Percentiles rank a stretch among this genome's conserved stretches.
Conservation (phyloP, 768 basidiomycete genomes). For the Strobilomyces confusus region DNA sequence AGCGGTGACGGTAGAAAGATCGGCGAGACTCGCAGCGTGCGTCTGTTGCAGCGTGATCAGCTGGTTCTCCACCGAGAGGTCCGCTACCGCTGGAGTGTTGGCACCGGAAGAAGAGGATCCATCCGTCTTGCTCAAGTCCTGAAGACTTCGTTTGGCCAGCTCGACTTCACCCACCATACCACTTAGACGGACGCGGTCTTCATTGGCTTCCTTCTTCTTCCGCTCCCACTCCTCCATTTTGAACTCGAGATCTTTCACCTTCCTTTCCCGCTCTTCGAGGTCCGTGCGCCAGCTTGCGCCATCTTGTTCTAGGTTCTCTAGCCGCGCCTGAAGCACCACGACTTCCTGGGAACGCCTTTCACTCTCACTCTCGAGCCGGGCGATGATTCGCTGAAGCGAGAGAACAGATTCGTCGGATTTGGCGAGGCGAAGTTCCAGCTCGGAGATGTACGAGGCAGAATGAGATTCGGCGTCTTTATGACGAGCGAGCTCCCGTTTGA, state of each 20-base stretch:
- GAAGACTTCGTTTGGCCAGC: slow-evolving; percentile 62
- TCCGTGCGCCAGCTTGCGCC: slow-evolving; percentile 81
- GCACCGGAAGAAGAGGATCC: slow-evolving; percentile 29
- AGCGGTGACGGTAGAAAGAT: slow-evolving; percentile 69
- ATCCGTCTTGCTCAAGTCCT: slow-evolving; percentile 37
- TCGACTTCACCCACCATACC: slow-evolving; percentile 67
- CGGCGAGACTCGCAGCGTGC: slow-evolving; percentile 73
- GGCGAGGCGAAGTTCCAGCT: slow-evolving; percentile 77
- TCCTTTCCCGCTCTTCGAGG: slow-evolving; percentile 77
- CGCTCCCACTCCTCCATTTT: slow-evolving; percentile 77
- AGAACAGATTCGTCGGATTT: slow-evolving; percentile 77
- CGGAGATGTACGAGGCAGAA: slow-evolving; percentile 75
- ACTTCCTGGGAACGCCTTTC: slow-evolving; percentile 72
- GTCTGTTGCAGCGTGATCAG: slow-evolving; percentile 75
- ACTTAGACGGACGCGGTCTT: slow-evolving; percentile 63
- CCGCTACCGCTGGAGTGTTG: slow-evolving; percentile 30
- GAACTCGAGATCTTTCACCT: slow-evolving; percentile 70
- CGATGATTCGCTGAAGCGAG: slow-evolving; percentile 64
- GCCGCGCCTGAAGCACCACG: slow-evolving; percentile 61
- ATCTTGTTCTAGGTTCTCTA: slow-evolving; percentile 67
- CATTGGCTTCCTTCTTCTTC: slow-evolving; percentile 62
- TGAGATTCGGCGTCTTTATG: slow-evolving; percentile 74
- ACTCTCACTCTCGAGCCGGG: slow-evolving; percentile 71
- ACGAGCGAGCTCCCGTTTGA: slow-evolving; percentile 76
- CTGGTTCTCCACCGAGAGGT: slow-evolving; percentile 52